These are phyloP conservation scores for Rhododendron mucronatum DNA, from an alignment of 148 eudicot species.

Conservation along the genomic window DNA sequence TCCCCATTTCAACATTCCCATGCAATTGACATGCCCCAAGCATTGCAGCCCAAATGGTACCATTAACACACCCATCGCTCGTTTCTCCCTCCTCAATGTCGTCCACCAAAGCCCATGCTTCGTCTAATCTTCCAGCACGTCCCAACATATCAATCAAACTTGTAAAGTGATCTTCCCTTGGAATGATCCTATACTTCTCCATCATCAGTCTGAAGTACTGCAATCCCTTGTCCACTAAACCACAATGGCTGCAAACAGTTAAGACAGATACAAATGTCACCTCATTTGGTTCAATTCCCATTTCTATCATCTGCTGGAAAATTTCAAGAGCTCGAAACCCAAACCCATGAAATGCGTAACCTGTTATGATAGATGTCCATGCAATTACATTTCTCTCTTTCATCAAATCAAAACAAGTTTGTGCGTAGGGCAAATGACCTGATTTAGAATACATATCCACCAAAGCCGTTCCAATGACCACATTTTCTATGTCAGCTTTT, in stretches of 20 bases:
- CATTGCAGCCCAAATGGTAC: slow-evolving; percentile 25
- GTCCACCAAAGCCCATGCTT: slow-evolving; percentile 29
- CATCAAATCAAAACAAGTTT: slow-evolving; percentile 25
- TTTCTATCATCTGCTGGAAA: slow-evolving; percentile 26
- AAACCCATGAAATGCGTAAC: slow-evolving; percentile 32
- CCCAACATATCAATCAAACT: slow-evolving; percentile 40
- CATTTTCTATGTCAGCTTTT: slow-evolving; percentile 15
- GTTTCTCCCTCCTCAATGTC: slow-evolving; percentile 21
- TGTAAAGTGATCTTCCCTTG: slow-evolving; percentile 32
- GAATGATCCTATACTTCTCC: slow-evolving; percentile 19
- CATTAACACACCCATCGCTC: neutral
- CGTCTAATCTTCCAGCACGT: slow-evolving; percentile 28
- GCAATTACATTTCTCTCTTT: slow-evolving; percentile 25
- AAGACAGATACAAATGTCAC: slow-evolving; percentile 33
- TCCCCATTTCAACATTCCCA: slow-evolving; percentile 28
- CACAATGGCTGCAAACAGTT: slow-evolving; percentile 37
- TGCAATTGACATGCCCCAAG: slow-evolving; percentile 30
- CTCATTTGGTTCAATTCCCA: slow-evolving; percentile 27
- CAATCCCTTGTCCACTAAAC: slow-evolving; percentile 30
- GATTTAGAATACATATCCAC: slow-evolving; percentile 34
- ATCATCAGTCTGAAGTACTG: slow-evolving; percentile 25
- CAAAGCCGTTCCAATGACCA: slow-evolving; percentile 29
- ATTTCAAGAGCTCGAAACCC: slow-evolving; percentile 23
- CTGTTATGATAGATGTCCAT: slow-evolving; percentile 39
- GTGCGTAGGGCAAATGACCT: slow-evolving; percentile 20